Evolutionary conservation across 2,329 filamentous ascomycete species (phyloP), one percentile per base, ranked within the genome.

Genomic region (Claviceps sp.): DNA sequence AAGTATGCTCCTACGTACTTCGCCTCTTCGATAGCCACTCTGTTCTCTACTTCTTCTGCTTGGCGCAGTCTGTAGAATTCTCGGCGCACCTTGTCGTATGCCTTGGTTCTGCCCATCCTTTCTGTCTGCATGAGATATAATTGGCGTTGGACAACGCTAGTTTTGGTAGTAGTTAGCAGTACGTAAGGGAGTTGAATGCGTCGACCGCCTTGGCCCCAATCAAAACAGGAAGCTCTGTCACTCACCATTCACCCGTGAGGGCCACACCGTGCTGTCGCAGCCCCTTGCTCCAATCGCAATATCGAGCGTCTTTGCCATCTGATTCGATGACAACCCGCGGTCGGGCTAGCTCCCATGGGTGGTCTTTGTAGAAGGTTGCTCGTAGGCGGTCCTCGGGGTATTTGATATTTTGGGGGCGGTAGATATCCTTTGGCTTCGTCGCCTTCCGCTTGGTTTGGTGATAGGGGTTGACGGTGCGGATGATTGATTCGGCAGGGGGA

Each of bases 311-410:
- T 64, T 85, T 86, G 50, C 93, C 93, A 62, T 91, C 85, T 59
- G 82, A 74, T 70, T 98, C 93, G 10, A 97, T 71, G 47, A 98
- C 74, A 54, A 95, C 76, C 59, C 88, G 78, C 51, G 93, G 93
- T 56, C 91, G 78, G 17, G 93, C 93, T 63, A 98, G 73, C 70
- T 98, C 93, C 93, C 93, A 98, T 5, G 93, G 93, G 66, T 98
- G 93, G 67, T 98, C 91, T 62, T 77, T 81, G 73, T 87, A 98
- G 72, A 97, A 98, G 30, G 83, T 80, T 59, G 71, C 75, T 57
- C 93, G 84, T 62, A 98, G 74, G 55, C 72, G 69, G 69, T 98
- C 93, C 67, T 98, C 93, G 55, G 85, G 80, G 65, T 93, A 96
- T 51, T 71, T 72, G 57, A 98, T 83, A 53, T 74, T 70, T 57